A percentile compares a stretch with the other conserved stretches of the same genome.
Evolutionary conservation across 2,329 filamentous ascomycete species (phyloP).

Genomic region (Knufia petricola): DNA sequence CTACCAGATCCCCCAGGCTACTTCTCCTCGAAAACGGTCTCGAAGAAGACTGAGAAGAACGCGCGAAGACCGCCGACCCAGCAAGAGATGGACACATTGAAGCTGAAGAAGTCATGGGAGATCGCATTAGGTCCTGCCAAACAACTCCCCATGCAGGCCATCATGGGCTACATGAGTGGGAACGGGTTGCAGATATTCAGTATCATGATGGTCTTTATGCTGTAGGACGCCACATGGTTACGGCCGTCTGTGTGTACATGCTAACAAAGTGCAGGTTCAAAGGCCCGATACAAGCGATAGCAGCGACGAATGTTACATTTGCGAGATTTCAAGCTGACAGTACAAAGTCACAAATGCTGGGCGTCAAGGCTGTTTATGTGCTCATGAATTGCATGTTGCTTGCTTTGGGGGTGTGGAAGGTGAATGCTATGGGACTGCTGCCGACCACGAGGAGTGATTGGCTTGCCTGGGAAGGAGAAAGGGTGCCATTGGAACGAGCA

Average conservation of each 20-base stretch:
- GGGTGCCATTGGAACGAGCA: conserved; percentile 57
- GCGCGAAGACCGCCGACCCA: conserved; percentile 19
- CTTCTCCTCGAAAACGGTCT: conserved; percentile 42
- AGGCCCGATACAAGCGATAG: conserved; percentile 75
- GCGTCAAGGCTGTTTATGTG: conserved; percentile 81
- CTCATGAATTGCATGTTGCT: conserved; percentile 76
- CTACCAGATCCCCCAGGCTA: conserved; percentile 84
- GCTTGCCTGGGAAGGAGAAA: conserved; percentile 84
- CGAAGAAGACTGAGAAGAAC: conserved; percentile 31
- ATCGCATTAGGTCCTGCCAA: conserved; percentile 88
- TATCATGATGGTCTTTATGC: conserved; percentile 99
- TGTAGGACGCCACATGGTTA: conserved; percentile 11
- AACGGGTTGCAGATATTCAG: conserved; percentile 98
- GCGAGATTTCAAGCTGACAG: conserved; percentile 77
- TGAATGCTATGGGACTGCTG: conserved; percentile 90
- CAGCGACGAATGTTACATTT: conserved; percentile 80
- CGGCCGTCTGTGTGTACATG: neutral
- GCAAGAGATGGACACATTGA: conserved; percentile 87
- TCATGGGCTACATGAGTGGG: conserved; percentile 99
- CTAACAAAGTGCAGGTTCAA: conserved; percentile 55
- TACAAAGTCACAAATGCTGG: conserved; percentile 62
- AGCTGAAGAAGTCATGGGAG: conserved; percentile 98
- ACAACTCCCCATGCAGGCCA: conserved; percentile 90
- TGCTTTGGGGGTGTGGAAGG: conserved; percentile 85
- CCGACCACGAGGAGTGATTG: conserved; percentile 95